These are phyloP conservation scores for Fistulina hepatica DNA, from an alignment of 1,284 basidiomycete genomes.

Conservation along the genomic window DNA sequence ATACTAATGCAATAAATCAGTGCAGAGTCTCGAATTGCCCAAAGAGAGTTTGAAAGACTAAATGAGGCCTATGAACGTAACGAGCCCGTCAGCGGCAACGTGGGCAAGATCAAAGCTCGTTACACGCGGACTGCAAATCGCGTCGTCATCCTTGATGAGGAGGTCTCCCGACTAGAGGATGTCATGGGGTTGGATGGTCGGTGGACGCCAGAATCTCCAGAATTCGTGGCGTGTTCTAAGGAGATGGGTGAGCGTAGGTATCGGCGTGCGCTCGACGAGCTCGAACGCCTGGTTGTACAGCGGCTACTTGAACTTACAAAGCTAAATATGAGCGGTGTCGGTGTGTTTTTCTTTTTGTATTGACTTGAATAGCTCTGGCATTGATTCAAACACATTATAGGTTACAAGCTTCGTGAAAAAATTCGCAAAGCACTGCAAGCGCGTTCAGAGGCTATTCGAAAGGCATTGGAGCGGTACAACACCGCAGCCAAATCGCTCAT, in stretches of 20 bases:
- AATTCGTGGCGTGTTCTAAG: slow-evolving; percentile 5
- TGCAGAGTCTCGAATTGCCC: not conserved
- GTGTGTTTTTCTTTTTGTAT: slow-evolving; percentile 7
- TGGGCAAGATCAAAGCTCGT: not conserved
- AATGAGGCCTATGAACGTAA: not conserved
- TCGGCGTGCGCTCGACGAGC: slow-evolving; percentile 13
- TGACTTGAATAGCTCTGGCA: not conserved
- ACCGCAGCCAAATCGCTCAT: not conserved
- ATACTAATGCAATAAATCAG: too few relatives aligned
- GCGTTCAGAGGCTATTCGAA: not conserved
- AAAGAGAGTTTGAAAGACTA: not conserved
- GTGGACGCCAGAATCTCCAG: slow-evolving; percentile 5
- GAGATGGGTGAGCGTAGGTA: slow-evolving; percentile 11
- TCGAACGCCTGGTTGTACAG: slow-evolving; percentile 16
- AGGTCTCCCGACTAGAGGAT: slow-evolving; percentile 6
- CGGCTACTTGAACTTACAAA: slow-evolving; percentile 17
- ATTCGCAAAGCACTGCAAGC: not conserved
- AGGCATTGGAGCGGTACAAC: not conserved
- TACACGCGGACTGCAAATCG: slow-evolving; percentile 4
- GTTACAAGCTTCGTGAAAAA: not conserved
- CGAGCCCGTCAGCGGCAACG: not conserved
- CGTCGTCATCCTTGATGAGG: slow-evolving; percentile 2
- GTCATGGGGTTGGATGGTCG: slow-evolving; percentile 1
- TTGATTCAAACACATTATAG: not conserved
- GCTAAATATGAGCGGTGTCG: slow-evolving; percentile 12